Evolutionary conservation across 352 stramenopile genomes (phyloP).

Genomic region (Pythium pyrilobum): DNA sequence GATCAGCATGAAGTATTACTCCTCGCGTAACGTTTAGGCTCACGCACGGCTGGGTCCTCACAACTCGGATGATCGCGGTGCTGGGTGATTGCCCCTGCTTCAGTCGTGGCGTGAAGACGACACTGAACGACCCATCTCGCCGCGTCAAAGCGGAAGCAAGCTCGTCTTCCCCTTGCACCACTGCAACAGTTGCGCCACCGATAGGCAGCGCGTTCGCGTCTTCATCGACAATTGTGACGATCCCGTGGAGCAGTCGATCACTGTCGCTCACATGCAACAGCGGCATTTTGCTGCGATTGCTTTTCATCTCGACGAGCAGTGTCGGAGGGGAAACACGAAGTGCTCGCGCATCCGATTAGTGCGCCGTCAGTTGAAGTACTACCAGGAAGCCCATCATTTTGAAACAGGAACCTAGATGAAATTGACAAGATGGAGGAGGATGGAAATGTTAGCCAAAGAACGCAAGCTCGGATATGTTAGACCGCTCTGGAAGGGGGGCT

Average conservation of each 20-base stretch:
- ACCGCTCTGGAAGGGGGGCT: background rate
- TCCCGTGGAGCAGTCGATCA: constrained; percentile 7
- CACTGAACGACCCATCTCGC: constrained; percentile 13
- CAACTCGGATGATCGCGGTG: background rate
- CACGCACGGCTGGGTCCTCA: constrained; percentile 1
- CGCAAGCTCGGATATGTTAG: no score
- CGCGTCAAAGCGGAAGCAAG: background rate
- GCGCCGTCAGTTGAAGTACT: constrained; percentile 7
- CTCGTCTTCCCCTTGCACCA: background rate
- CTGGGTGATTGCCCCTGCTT: background rate
- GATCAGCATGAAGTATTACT: background rate
- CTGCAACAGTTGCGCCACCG: background rate
- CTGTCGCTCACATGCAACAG: background rate
- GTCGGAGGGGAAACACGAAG: background rate
- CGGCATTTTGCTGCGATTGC: background rate
- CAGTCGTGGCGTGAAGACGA: constrained; percentile 3
- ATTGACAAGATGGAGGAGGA: background rate
- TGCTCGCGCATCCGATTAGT: constrained; percentile 10
- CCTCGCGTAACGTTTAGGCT: constrained; percentile 6
- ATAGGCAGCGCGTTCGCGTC: background rate
- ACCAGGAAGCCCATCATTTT: constrained; percentile 9
- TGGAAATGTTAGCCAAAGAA: background rate
- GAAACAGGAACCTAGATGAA: background rate
- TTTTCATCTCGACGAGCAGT: background rate
- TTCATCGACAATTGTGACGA: background rate